Evolutionary conservation across 768 basidiomycete genomes (phyloP), one percentile per base, ranked within the genome.

Genomic region (Rhizopogon rudus): DNA sequence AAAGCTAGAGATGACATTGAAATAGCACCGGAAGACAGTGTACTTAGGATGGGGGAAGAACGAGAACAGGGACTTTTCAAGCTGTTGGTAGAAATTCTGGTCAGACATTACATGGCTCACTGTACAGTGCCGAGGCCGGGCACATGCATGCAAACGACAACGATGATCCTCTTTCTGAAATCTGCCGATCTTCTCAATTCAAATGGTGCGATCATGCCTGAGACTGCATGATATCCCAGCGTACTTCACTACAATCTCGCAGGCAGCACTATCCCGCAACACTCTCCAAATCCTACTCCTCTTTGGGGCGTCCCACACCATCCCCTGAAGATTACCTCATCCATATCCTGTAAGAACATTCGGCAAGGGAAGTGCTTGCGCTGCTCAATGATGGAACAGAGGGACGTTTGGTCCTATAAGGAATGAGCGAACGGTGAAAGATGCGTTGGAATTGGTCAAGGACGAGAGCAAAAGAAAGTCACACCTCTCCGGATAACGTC

Each of bases 231-330:
- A 9, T 13, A 35, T 35, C 12, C 3, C 4, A 35, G 5, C 35
- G 35, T 37, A 12, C 35, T 37, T 13, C 7, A 9, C 25, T 40
- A 52, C 25, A 52, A 40, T 29, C 31, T 35, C 13, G 52, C 35
- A 31, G 52, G 52, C 13, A 53, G 52, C 13, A 53, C 43, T 42
- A 53, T 14, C 16, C 52, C 52, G 20, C 52, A 16, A 31, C 52
- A 53, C 43, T 53, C 51, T 43, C 52, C 52, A 46, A 53, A 53
- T 35, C 52, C 52, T 22, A 53, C 17, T 22, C 35, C 5, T 16
- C 52, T 6, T 29, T 29, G 12, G 20, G 12, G 17, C 3, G 29
- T 14, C 10, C 52, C 43, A 40, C 52, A 44, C 42, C 52, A 53
- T 10, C 25, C 52, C 2, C 29, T 46, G 40, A 53, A 46, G 1